phyloP scores from a whole-genome alignment of 345 rosid species.

The Cochlearia excelsa region DNA sequence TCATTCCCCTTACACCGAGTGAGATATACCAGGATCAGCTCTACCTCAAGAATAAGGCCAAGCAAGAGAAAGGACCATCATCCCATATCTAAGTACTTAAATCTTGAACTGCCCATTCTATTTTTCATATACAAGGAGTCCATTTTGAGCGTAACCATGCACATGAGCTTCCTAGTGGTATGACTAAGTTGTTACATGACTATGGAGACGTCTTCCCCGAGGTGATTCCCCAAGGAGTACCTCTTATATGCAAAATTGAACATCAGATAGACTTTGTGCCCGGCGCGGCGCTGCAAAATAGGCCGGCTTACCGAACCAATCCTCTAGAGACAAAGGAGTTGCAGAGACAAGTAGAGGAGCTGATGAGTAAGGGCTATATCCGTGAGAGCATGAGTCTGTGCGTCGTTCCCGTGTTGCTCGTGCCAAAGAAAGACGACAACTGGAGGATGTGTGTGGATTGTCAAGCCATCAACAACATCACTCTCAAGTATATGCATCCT shows the following conservation, averaged over 20 bases:
- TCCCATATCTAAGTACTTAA: not conserved
- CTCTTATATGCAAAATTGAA: not conserved
- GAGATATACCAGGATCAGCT: not conserved
- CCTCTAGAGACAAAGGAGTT: not conserved
- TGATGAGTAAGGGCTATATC: not conserved
- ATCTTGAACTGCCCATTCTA: not conserved
- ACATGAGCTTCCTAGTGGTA: not conserved
- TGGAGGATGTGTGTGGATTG: slow-evolving; percentile 1
- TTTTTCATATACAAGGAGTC: not conserved
- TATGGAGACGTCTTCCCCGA: not conserved
- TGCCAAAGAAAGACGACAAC: not conserved
- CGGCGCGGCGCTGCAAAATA: not conserved
- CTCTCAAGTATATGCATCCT: not conserved
- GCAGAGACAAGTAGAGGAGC: not conserved
- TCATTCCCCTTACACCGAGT: not conserved
- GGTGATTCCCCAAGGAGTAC: not conserved
- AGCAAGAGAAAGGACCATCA: not conserved
- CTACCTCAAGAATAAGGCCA: not conserved
- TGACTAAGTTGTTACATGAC: not conserved
- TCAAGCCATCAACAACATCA: not conserved
- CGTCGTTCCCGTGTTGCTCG: not conserved
- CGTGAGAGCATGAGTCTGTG: not conserved
- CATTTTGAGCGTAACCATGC: not conserved
- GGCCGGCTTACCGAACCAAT: not conserved
- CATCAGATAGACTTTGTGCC: not conserved